Evolutionary conservation across 176 grass and related monocot species (phyloP).

Genomic region (Carex cristatella): DNA sequence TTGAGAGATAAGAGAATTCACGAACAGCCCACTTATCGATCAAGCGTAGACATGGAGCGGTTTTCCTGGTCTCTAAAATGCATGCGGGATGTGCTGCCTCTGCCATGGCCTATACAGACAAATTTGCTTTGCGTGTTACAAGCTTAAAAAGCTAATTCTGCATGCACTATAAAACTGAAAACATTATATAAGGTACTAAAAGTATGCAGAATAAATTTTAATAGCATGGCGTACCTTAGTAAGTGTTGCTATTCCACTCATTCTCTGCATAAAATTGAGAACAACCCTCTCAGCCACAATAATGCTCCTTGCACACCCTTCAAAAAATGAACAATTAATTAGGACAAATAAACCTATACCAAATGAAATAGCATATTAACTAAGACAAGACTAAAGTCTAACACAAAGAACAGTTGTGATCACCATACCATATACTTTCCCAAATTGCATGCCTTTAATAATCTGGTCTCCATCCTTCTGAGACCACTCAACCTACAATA

Average conservation of each 20-base stretch:
- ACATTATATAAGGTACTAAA: neutral
- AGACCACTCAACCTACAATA: slow-evolving; percentile 77
- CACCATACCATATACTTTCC: slow-evolving; percentile 78
- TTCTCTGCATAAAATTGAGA: slow-evolving; percentile 99
- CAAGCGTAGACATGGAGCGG: slow-evolving; percentile 84
- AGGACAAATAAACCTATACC: neutral
- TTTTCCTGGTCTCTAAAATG: slow-evolving; percentile 94
- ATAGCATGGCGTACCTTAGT: slow-evolving; percentile 55
- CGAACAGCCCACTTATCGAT: slow-evolving; percentile 91
- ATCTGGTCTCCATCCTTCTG: slow-evolving; percentile 62
- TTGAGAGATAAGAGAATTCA: slow-evolving; percentile 4
- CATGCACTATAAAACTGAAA: slow-evolving; percentile 1
- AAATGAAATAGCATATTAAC: neutral
- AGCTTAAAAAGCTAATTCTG: neutral
- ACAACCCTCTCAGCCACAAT: slow-evolving; percentile 90
- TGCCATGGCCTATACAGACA: slow-evolving; percentile 61
- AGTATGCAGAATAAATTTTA: neutral
- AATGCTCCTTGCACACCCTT: slow-evolving; percentile 77
- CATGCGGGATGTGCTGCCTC: slow-evolving; percentile 79
- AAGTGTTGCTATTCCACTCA: slow-evolving; percentile 94
- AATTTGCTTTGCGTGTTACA: neutral
- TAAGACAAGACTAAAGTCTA: neutral
- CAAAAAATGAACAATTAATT: slow-evolving; percentile 15
- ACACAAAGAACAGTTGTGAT: neutral
- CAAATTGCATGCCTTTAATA: slow-evolving; percentile 76